These are phyloP conservation scores for Lipomyces mesembrius DNA, from an alignment of 805 yeast species.

Conservation along the genomic window DNA sequence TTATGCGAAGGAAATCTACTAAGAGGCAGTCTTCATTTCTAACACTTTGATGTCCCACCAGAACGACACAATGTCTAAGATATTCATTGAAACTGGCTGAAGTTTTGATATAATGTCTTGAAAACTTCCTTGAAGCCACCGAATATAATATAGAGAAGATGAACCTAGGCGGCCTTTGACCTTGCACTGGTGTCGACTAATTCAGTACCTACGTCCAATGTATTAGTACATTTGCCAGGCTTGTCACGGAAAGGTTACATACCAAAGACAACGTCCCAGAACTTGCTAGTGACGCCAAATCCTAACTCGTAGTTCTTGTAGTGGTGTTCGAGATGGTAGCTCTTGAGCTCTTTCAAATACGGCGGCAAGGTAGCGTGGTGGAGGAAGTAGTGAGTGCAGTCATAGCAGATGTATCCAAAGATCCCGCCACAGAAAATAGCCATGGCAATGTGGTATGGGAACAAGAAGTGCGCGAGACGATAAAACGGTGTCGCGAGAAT, in stretches of 20 bases:
- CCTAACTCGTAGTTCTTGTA: constrained; percentile 96
- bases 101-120: too few species aligned
- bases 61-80: too few species aligned
- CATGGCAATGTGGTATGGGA: constrained; percentile 85
- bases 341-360: constrained; percentile 77
- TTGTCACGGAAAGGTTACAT: constrained; percentile 41
- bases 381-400: constrained; percentile 88
- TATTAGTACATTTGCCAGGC: too few species aligned
- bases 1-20: not conserved
- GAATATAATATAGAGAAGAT: too few species aligned
- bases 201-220: constrained; percentile 22
- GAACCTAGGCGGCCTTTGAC: constrained; percentile 18
- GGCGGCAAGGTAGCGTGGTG: constrained; percentile 85
- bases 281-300: constrained; percentile 90
- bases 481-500: constrained; percentile 79
- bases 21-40: too few species aligned
- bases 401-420: constrained; percentile 90
- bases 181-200: constrained; percentile 31
- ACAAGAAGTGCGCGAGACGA: constrained; percentile 69
- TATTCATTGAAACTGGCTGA: too few species aligned
- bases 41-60: too few species aligned
- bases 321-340: constrained; percentile 95
- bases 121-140: too few species aligned
- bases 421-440: constrained; percentile 95
- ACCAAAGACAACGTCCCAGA: constrained; percentile 92